phyloP scores from a whole-genome alignment of 2,329 filamentous ascomycete species.

The Fusarium kyushuense region DNA sequence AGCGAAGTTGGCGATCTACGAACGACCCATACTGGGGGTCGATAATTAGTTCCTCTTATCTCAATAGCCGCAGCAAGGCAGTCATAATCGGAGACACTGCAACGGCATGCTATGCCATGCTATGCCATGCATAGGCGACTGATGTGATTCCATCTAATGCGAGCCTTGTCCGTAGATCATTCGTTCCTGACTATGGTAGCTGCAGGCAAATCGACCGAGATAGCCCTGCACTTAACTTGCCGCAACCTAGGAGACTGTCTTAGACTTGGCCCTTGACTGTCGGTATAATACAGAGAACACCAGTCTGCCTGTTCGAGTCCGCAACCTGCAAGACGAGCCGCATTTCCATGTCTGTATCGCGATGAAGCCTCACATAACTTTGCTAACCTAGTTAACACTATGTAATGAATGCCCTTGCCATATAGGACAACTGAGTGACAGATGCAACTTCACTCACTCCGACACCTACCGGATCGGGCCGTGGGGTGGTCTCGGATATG shows the following conservation, averaged over 20 bases:
- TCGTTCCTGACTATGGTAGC: conserved; percentile 39
- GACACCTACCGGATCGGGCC: conserved; percentile 29
- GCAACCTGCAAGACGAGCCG: conserved; percentile 32
- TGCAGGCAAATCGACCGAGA: conserved; percentile 23
- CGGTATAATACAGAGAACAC: conserved; percentile 2
- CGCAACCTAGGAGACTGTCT: conserved; percentile 14
- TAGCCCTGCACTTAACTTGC: conserved; percentile 6
- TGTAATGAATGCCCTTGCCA: background rate
- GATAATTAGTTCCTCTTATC: background rate
- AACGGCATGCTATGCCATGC: background rate
- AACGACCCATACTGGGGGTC: background rate
- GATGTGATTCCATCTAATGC: conserved; percentile 6
- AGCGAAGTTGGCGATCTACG: conserved; percentile 13
- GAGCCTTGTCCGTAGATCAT: conserved; percentile 9
- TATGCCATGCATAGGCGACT: conserved; percentile 27
- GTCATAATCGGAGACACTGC: conserved; percentile 8
- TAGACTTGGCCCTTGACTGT: conserved; percentile 17
- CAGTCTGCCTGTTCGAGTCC: conserved; percentile 28
- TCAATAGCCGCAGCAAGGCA: conserved; percentile 4
- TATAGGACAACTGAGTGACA: background rate
- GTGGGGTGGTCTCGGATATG: conserved; percentile 19
- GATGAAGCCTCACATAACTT: background rate
- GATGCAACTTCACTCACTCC: background rate
- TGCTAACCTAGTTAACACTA: background rate
- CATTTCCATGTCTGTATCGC: conserved; percentile 21